Percentiles rank a stretch among this genome's conserved stretches.
phyloP scores from a whole-genome alignment of 306 rosid genomes.

The Potentilla sterilis region DNA sequence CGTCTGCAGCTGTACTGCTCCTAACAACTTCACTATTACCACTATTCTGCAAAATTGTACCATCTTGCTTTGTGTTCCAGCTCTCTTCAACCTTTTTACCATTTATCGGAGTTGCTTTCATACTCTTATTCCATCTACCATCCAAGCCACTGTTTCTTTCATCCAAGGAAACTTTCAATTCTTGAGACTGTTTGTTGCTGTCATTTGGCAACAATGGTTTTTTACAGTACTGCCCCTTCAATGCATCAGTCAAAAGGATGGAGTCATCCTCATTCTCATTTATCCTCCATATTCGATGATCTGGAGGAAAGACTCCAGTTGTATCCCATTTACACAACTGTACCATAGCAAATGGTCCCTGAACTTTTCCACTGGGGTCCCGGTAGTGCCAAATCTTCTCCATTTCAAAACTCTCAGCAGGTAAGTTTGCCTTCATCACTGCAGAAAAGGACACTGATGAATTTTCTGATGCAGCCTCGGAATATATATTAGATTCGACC shows the following conservation, averaged over 20 bases:
- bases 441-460: slow-evolving; percentile 34
- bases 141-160: slow-evolving; percentile 32
- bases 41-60: slow-evolving; percentile 33
- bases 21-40: slow-evolving; percentile 46
- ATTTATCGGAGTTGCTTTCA: slow-evolving; percentile 24
- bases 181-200: slow-evolving; percentile 43
- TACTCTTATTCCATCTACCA: slow-evolving; percentile 30
- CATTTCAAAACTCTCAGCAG: slow-evolving; percentile 42
- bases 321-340: slow-evolving; percentile 70
- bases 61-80: slow-evolving; percentile 38
- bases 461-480: slow-evolving; percentile 46
- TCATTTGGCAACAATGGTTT: slow-evolving; percentile 31
- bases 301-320: slow-evolving; percentile 65
- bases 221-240: slow-evolving; percentile 47
- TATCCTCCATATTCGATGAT: slow-evolving; percentile 74
- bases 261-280: slow-evolving; percentile 57
- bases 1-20: slow-evolving; percentile 44
- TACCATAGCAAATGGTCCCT: slow-evolving; percentile 76
- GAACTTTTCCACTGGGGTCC: slow-evolving; percentile 83
- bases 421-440: slow-evolving; percentile 47
- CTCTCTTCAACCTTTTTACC: slow-evolving; percentile 33
- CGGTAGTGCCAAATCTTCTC: slow-evolving; percentile 75
- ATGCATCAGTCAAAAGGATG: slow-evolving; percentile 56
- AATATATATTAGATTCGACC: slow-evolving; percentile 31
- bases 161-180: slow-evolving; percentile 31